Base-by-base conservation (phyloP, 441 rosid species). In the Geranium incanum region DNA sequence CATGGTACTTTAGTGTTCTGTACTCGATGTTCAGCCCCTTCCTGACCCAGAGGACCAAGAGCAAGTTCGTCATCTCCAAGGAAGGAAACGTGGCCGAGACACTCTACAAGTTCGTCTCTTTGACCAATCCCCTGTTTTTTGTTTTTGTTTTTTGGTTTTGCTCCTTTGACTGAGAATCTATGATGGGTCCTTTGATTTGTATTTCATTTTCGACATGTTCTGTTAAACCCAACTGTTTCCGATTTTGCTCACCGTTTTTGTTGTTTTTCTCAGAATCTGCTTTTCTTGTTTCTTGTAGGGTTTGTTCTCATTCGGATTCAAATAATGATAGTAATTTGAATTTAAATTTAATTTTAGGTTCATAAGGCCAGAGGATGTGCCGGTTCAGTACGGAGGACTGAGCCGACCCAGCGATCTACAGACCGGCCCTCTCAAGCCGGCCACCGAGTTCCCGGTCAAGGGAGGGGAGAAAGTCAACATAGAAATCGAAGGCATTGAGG, bases 401-500 rank as follows among this genome's bases (percentile, higher is more conserved):
- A 78, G 89, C 68, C 87, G 90, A 75, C 83, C 87, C 73, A 78
- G 82, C 52, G 97, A 92, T 71, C 77, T 69, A 37, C 88, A 82
- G 73, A 85, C 78, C 41, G 91, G 86, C 37, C 91, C 87, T 0
- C 89, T 93, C 0, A 90, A 90, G 74, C 94, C 96, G 0, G 99
- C 97, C 0, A 92, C 99, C 8, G 97, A 94, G 84, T 92, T 95
- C 82, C 74, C 87, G 13, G 86, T 95, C 66, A 95, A 90, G 68
- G 99, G 97, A n/a, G 97, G 96, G 37, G 99, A 95, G 82, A 95
- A 85, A 84, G 99, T 95, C 55, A 92, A 92, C 83, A 95, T 90
- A 70, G 93, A 92, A 77, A 90, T 95, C 11, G 99, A 92, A 80
- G 97, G 97, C 71, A 89, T 95, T 67, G 99, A 92, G 97, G 97